Evolutionary conservation across 306 rosid species (phyloP), one percentile per base, ranked within the genome.

Genomic region (Mimosa pudica): DNA sequence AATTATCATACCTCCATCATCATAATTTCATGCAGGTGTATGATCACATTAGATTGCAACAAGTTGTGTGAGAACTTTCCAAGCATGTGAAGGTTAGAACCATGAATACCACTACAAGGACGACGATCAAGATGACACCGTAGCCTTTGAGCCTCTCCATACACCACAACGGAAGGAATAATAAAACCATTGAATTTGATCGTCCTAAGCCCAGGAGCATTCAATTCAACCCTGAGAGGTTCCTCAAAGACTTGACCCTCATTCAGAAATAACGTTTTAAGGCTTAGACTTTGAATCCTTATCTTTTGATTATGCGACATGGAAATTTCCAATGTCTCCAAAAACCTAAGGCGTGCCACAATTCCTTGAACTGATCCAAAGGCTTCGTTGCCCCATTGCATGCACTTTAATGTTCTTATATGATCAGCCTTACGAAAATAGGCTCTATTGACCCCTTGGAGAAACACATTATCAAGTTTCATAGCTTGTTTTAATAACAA

Each of bases 21-120:
- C 36, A n/a, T 16, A 9, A 76, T 35, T 38, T 10, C 4, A 6
- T 32, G 48, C 71, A 76, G 47, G 47, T 46, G 51, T 17, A 76
- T 52, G 48, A 9, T 45, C 1, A n/a, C 69, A n/a, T 2, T 16
- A 46, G 61, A 46, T 63, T 35, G 55, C 4, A 10, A 4, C 3
- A 76, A 63, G 55, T 48, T 63, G 8, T 33, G 48, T 2, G 54
- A 63, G n/a, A n/a, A 63, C 69, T 16, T 76, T 36, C 80, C 63
- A 48, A 47, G 48, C 42, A 17, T 30, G 52, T 76, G 72, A 1
- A 76, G 55, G 36, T 7, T 36, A 17, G 46, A 33, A 2, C 72
- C 80, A 64, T 47, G 63, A 2, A 48, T 0, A 16, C n/a, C n/a
- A n/a, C n/a, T n/a, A n/a, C n/a, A n/a, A n/a, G 35, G 45, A 64